Evolutionary conservation across 805 yeast species (phyloP), one percentile per base, ranked within the genome.

Genomic region (Metschnikowia gelsemii): DNA sequence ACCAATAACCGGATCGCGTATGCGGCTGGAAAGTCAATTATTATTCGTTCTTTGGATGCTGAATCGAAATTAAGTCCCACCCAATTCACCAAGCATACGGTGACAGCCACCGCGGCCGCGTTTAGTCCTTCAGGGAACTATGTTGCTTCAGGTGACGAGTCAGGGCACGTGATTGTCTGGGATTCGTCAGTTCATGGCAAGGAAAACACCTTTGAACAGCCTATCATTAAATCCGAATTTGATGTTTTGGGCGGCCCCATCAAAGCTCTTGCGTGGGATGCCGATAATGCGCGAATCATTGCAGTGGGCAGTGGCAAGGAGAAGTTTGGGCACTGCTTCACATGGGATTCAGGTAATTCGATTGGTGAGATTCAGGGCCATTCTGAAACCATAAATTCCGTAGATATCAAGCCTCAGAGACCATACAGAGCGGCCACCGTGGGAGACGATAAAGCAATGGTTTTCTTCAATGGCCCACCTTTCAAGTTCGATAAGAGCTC

Each of bases 331-430:
- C 96, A 85, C 52, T 89, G 95, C 49, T 87, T 91, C 61, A 80
- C 96, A 6, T 85, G 84, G 77, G 99, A 93, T 58, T 78, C 96
- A 1, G 99, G 99, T 46, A 93, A 93, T 64, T 80, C 96, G n/a
- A 81, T 93, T 32, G 99, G 99, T 41, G 98, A 93, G 59, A 83
- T 91, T 54, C 81, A 89, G 35, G 99, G 99, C 18, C 99, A 93
- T 60, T 76, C 91, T 13, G 82, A 87, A 19, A 79, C 77, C 34
- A 79, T 91, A 57, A 88, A 86, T 57, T 87, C 93, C 0, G 96
- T 89, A 16, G 79, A 84, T 43, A 83, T 91, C 50, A 83, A 84
- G 57, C 88, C 90, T 16, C 78, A 76, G 49, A 79, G 99, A 63
- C 99, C 99, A 8, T 87, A 85, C 68, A 73, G 96, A 43, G 96